These are phyloP conservation scores for Capronia americana DNA, from an alignment of 2,329 filamentous ascomycete genomes.

Conservation along the genomic window DNA sequence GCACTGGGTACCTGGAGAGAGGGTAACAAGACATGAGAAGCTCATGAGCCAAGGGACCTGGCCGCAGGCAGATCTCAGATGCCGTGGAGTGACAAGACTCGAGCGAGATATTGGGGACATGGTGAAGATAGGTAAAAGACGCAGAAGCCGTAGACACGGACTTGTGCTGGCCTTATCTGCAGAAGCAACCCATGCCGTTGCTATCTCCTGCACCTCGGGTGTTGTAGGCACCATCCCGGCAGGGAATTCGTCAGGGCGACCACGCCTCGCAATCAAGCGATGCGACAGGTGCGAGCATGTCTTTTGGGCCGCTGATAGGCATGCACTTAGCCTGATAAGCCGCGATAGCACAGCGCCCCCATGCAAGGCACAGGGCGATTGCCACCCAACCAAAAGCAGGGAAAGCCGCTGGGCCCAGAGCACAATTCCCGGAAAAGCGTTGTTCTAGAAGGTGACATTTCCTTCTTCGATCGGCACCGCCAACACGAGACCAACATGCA, in stretches of 20 bases:
- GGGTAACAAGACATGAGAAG: neutral
- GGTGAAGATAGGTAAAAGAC: neutral
- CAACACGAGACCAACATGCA: slow-evolving; percentile 7
- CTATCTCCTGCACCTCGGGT: slow-evolving; percentile 15
- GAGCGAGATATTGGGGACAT: neutral
- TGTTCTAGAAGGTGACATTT: slow-evolving; percentile 37
- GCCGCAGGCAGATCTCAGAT: neutral
- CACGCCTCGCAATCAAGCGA: slow-evolving; percentile 20
- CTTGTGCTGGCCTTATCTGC: slow-evolving; percentile 12
- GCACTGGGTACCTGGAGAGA: neutral
- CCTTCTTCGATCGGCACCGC: slow-evolving; percentile 20
- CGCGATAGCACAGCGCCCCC: slow-evolving; percentile 7
- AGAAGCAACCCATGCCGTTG: neutral
- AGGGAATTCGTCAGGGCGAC: neutral
- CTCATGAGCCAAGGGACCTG: neutral
- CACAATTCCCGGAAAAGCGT: slow-evolving; percentile 15
- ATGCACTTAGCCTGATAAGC: slow-evolving; percentile 4
- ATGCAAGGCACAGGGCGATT: slow-evolving; percentile 30
- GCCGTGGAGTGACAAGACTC: slow-evolving; percentile 10
- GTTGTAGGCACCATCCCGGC: slow-evolving; percentile 5
- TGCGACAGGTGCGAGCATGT: slow-evolving; percentile 12
- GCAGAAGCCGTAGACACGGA: neutral
- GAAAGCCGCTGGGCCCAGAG: neutral
- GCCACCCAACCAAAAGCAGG: slow-evolving; percentile 25
- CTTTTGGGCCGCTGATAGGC: slow-evolving; percentile 12